Evolutionary conservation across 331 rosid genomes (phyloP), one percentile per base, ranked within the genome.

Genomic region (Ulmus americana): DNA sequence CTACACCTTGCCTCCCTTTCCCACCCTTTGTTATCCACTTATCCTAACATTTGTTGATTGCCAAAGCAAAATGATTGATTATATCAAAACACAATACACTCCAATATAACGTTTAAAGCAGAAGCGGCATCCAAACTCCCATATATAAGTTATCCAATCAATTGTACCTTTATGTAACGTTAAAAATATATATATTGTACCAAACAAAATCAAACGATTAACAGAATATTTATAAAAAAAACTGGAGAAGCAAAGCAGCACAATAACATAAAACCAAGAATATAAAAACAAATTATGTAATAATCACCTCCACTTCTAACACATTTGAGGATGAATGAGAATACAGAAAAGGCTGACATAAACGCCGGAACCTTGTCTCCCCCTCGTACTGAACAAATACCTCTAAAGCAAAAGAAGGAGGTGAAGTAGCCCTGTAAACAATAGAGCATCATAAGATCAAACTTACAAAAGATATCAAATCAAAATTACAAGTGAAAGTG

Each of bases 381-480:
- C 97, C 97, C 76, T 94, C 97, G 65, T 97, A 94, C 54, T 94
- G 95, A 72, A 94, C 97, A 84, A 94, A 94, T 44, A 87, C 95
- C 81, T 94, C 98, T 49, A 94, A 61, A 39, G 98, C 98, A 82
- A 94, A 94, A 10, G 98, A 94, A 49, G 98, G 98, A 62, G 98
- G 98, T 14, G 83, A 84, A 64, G 98, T 94, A 0, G 95, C 98
- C 82, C 98, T 94, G 77, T 18, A 76, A 77, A 69, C 58, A 51
- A 73, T 50, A 59, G 39, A 66, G 61, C 54, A 40, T 66, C 66
- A 63, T 52, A 35, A 69, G 47, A 65, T 51, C 18, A 20, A 16
- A 45, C 44, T 56, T 35, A 56, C 38, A 50, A 64, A 70, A 72
- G 69, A 69, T 42, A 51, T 68, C 57, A 3, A 28, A 39, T 10